Conservation (phyloP, 495 filamentous ascomycete species). For the Tuber borchii region DNA sequence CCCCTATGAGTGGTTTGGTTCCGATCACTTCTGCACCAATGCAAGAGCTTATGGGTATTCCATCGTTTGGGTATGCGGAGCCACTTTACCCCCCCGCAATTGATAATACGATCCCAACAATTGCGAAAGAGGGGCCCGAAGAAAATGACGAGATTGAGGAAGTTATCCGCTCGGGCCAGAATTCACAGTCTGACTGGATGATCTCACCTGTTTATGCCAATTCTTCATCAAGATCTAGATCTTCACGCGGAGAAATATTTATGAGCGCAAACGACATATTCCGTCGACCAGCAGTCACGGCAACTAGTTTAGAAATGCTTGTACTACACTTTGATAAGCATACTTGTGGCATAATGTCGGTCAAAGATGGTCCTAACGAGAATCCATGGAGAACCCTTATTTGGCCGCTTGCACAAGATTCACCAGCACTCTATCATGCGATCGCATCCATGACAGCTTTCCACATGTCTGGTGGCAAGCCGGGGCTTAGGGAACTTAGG, state of each 20-base stretch:
- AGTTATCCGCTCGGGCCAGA: slow-evolving; percentile 46
- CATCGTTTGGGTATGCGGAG: not conserved
- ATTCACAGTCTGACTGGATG: slow-evolving; percentile 14
- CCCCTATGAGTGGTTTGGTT: not conserved
- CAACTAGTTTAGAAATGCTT: slow-evolving; percentile 58
- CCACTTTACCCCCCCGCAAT: slow-evolving; percentile 6
- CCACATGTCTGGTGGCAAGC: slow-evolving; percentile 58
- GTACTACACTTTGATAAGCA: slow-evolving; percentile 61
- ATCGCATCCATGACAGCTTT: slow-evolving; percentile 70
- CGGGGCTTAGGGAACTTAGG: slow-evolving; percentile 52
- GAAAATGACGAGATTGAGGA: slow-evolving; percentile 55
- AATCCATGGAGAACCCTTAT: slow-evolving; percentile 73
- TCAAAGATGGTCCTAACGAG: slow-evolving; percentile 65
- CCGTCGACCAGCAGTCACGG: slow-evolving; percentile 47
- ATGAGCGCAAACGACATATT: slow-evolving; percentile 42
- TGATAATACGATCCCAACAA: slow-evolving; percentile 23
- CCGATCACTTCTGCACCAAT: slow-evolving; percentile 3
- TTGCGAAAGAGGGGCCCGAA: slow-evolving; percentile 27
- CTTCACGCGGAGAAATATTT: slow-evolving; percentile 22
- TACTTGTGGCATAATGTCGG: slow-evolving; percentile 70
- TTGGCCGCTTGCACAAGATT: slow-evolving; percentile 63
- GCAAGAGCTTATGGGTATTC: slow-evolving; percentile 2
- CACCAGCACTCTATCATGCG: slow-evolving; percentile 66
- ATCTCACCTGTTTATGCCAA: slow-evolving; percentile 35
- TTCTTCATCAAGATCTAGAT: slow-evolving; percentile 33